Conservation (phyloP, 805 yeast species). For the Scheffersomyces amazonensis region DNA sequence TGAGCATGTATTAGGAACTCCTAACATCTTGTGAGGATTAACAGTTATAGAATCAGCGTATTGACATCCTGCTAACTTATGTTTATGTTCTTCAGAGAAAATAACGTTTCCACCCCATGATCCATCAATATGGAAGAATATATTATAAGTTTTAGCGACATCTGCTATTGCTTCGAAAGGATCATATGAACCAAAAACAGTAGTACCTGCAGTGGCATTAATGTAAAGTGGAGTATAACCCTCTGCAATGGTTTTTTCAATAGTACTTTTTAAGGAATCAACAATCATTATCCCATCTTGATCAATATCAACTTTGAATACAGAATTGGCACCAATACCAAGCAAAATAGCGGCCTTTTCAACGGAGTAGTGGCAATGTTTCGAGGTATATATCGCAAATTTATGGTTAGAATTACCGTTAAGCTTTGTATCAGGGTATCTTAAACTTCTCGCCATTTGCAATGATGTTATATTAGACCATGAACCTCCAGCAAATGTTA, state of each 20-base stretch:
- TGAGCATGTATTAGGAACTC: constrained; percentile 79
- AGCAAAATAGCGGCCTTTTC: constrained; percentile 76
- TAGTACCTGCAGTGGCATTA: constrained; percentile 86
- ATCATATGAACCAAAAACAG: constrained; percentile 84
- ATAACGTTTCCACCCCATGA: constrained; percentile 90
- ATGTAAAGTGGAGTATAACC: constrained; percentile 74
- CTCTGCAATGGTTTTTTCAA: constrained; percentile 39
- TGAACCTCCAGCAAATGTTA: constrained; percentile 85
- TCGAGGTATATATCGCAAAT: constrained; percentile 70
- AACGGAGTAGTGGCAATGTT: constrained; percentile 76
- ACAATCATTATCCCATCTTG: constrained; percentile 56
- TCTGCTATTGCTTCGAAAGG: constrained; percentile 53
- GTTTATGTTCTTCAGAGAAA: constrained; percentile 49
- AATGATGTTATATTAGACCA: constrained; percentile 80
- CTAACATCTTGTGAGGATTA: constrained; percentile 86
- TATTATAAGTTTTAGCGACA: constrained; percentile 50
- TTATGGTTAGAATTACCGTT: constrained; percentile 50
- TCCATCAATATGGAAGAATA: constrained; percentile 86
- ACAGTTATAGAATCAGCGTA: constrained; percentile 73
- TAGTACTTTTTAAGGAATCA: constrained; percentile 42
- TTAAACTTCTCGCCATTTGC: constrained; percentile 66
- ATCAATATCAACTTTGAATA: constrained; percentile 62
- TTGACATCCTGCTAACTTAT: constrained; percentile 56
- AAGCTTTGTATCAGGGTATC: constrained; percentile 66
- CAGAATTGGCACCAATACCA: constrained; percentile 64